Evolutionary conservation across 176 grass and related monocot genomes (phyloP).

Genomic region (Ensete glaucum): DNA sequence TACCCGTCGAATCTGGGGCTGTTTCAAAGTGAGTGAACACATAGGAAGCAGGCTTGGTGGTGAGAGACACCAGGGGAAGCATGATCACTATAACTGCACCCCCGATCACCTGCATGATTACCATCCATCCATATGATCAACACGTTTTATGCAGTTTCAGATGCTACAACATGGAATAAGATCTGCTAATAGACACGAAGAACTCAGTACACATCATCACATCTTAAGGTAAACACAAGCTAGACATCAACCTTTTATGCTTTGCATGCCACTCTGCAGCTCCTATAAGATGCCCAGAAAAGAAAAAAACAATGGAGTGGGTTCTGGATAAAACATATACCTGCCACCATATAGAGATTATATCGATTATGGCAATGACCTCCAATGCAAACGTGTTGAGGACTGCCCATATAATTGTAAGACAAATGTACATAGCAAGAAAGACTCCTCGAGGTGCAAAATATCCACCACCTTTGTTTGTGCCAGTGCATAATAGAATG

Average conservation of each 20-base stretch:
- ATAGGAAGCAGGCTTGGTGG: conserved; percentile 66
- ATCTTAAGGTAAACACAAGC: neutral
- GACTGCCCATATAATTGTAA: conserved; percentile 87
- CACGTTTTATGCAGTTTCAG: neutral
- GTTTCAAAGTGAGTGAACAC: conserved; percentile 81
- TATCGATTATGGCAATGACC: conserved; percentile 82
- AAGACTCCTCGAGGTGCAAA: conserved; percentile 67
- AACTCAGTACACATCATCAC: neutral
- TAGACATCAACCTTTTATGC: too few relatives aligned
- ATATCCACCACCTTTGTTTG: conserved; percentile 82
- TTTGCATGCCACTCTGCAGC: too few relatives aligned
- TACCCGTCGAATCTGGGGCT: conserved; percentile 53
- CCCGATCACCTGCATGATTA: conserved; percentile 51
- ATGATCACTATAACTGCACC: conserved; percentile 70
- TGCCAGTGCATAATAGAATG: conserved; percentile 80
- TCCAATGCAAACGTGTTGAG: conserved; percentile 96
- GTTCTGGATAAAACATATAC: conserved; percentile 11
- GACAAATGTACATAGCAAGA: conserved; percentile 66
- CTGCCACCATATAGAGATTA: conserved; percentile 99
- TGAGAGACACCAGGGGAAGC: conserved; percentile 73
- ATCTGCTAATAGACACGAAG: neutral
- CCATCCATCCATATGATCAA: neutral
- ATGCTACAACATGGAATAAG: neutral
- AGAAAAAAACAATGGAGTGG: neutral
- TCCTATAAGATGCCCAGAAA: neutral